phyloP scores from a whole-genome alignment of 208 protist genomes.

The Wallacemonas collosoma region DNA sequence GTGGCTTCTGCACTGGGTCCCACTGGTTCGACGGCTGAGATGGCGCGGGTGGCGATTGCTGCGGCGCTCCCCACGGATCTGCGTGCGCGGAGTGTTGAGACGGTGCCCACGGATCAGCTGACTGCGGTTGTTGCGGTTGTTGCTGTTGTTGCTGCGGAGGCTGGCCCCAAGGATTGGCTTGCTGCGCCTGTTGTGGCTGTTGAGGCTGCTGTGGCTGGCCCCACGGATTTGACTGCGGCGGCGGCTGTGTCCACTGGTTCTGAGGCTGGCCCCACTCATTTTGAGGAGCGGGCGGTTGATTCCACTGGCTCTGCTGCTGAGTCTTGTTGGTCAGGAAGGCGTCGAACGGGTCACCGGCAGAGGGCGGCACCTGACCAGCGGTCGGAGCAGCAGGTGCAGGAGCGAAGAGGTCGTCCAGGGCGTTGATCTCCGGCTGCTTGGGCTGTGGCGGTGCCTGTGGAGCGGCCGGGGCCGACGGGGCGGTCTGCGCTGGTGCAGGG shows the following conservation, averaged over 20 bases:
- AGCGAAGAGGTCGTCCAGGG: slow-evolving; percentile 80
- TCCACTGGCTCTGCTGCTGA: slow-evolving; percentile 25
- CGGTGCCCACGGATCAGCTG: background rate
- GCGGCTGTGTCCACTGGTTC: slow-evolving; percentile 23
- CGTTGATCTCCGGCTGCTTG: slow-evolving; percentile 33
- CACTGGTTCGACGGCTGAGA: slow-evolving; percentile 6
- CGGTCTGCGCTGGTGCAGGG: background rate
- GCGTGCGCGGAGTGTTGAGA: too few relatives aligned
- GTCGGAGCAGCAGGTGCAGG: slow-evolving; percentile 24
- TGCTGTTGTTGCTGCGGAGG: slow-evolving; percentile 23
- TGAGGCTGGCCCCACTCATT: slow-evolving; percentile 7
- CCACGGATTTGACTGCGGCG: slow-evolving; percentile 6
- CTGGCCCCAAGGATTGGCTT: slow-evolving; percentile 21
- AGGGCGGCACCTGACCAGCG: slow-evolving; percentile 18
- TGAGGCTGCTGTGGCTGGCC: slow-evolving; percentile 8
- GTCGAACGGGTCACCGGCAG: slow-evolving; percentile 58
- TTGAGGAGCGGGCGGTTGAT: background rate
- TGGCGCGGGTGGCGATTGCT: background rate
- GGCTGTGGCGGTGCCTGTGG: slow-evolving; percentile 23
- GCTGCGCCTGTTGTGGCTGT: slow-evolving; percentile 20
- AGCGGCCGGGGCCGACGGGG: slow-evolving; percentile 15
- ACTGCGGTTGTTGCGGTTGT: background rate
- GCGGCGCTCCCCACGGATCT: too few relatives aligned
- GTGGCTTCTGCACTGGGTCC: slow-evolving; percentile 5
- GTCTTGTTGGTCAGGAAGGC: slow-evolving; percentile 43